Conservation (phyloP, 352 stramenopile species). For the Globisporangium spiculum region DNA sequence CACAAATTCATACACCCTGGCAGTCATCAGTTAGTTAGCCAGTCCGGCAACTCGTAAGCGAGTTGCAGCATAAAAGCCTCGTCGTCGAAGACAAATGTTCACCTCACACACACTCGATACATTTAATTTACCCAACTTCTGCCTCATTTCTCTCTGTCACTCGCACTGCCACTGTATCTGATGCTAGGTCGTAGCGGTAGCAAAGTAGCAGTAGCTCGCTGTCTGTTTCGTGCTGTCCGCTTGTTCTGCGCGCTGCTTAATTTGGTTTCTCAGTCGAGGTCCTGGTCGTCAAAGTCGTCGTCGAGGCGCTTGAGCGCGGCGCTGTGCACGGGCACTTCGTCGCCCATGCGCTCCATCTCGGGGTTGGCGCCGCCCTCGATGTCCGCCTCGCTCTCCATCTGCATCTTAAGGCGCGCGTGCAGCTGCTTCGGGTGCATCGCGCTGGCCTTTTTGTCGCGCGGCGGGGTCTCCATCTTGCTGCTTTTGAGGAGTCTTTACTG, state of each 20-base stretch:
- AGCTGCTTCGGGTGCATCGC: conserved; percentile 47
- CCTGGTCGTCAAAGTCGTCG: conserved; percentile 79
- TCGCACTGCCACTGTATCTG: background rate
- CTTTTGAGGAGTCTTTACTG: background rate
- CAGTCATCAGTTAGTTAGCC: background rate
- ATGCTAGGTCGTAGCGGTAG: no score
- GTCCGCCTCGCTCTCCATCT: conserved; percentile 70
- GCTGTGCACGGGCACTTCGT: conserved; percentile 62
- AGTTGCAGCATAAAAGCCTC: background rate
- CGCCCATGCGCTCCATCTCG: conserved; percentile 54
- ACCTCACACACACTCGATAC: background rate
- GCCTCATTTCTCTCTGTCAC: background rate
- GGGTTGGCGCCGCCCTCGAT: conserved; percentile 41
- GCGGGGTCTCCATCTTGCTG: conserved; percentile 61
- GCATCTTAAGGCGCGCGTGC: conserved; percentile 68
- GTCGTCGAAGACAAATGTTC: background rate
- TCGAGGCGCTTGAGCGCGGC: conserved; percentile 46
- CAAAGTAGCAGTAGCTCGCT: background rate
- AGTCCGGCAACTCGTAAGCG: background rate
- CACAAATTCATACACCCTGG: background rate
- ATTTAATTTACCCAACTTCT: conserved; percentile 5
- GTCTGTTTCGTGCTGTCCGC: background rate
- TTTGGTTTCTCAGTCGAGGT: conserved; percentile 44
- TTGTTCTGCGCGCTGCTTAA: conserved; percentile 1
- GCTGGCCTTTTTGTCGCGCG: conserved; percentile 38